Percentiles rank a stretch among this genome's conserved stretches.
These are phyloP conservation scores for Skeletonema costatum DNA, from an alignment of 108 stramenopile species.

Conservation along the genomic window DNA sequence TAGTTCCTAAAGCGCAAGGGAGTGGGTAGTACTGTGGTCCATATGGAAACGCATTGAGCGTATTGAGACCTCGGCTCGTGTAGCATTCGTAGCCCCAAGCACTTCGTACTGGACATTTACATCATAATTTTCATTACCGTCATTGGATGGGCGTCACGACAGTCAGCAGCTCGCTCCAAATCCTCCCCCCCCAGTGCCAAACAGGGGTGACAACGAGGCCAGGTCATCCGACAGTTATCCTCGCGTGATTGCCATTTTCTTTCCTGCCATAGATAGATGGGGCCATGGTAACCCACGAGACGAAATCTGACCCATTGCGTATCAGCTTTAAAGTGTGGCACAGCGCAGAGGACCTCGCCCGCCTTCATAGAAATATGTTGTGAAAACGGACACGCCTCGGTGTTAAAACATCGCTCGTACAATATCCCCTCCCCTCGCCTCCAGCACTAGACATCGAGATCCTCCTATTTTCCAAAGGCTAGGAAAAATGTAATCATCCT, in stretches of 20 bases:
- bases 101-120: constrained; percentile 24
- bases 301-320: constrained; percentile 45
- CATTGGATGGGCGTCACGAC: constrained; percentile 13
- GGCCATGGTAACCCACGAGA: constrained; percentile 38
- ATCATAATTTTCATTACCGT: constrained; percentile 32
- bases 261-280: constrained; percentile 49
- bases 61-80: constrained; percentile 26
- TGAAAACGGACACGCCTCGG: too few species aligned
- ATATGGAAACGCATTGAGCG: constrained; percentile 10
- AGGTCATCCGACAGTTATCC: constrained; percentile 8
- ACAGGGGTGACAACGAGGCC: constrained; percentile 21
- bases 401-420: too few species aligned
- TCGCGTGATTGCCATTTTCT: constrained; percentile 45
- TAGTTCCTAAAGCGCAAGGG: too few species aligned
- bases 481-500: too few species aligned
- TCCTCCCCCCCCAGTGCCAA: constrained; percentile 20
- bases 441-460: constrained; percentile 5
- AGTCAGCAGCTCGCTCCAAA: background rate
- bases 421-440: too few species aligned
- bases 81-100: constrained; percentile 19
- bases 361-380: too few species aligned
- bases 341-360: constrained; percentile 19
- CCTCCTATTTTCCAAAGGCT: too few species aligned
- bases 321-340: constrained; percentile 40
- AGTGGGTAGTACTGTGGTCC: background rate